These are phyloP conservation scores for Malassezia sp. DNA, from an alignment of 1,284 basidiomycete species.

Conservation along the genomic window DNA sequence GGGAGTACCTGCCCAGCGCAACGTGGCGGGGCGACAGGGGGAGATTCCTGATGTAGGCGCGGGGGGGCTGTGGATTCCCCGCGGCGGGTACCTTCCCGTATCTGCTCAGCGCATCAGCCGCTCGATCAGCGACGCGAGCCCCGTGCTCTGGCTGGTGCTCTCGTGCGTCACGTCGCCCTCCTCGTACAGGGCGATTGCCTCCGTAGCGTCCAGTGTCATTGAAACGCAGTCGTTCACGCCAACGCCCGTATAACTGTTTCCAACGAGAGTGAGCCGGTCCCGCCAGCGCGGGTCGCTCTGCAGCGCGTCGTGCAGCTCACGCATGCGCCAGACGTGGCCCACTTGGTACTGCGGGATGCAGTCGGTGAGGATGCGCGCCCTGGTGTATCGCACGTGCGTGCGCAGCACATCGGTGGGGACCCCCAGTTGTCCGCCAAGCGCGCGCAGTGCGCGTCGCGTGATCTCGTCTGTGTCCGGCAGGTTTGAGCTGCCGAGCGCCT, in stretches of 20 bases:
- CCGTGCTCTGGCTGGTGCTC: background rate
- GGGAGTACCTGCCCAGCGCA: too few relatives aligned
- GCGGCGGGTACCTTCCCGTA: too few relatives aligned
- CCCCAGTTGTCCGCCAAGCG: slow-evolving; percentile 27
- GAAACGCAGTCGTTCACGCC: slow-evolving; percentile 76
- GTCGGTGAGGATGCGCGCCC: slow-evolving; percentile 54
- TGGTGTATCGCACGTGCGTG: slow-evolving; percentile 39
- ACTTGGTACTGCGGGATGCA: slow-evolving; percentile 75
- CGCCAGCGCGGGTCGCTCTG: slow-evolving; percentile 47
- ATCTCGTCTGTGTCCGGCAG: slow-evolving; percentile 47
- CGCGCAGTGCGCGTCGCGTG: slow-evolving; percentile 20
- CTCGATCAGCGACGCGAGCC: background rate
- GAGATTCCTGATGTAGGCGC: too few relatives aligned
- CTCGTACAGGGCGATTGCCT: slow-evolving; percentile 5
- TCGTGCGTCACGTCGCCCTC: background rate
- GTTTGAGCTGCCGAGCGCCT: slow-evolving; percentile 51
- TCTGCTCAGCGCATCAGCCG: too few relatives aligned
- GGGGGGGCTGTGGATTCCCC: too few relatives aligned
- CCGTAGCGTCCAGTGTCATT: slow-evolving; percentile 10
- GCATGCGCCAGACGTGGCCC: slow-evolving; percentile 63
- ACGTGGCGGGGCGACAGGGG: too few relatives aligned
- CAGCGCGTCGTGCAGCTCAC: slow-evolving; percentile 54
- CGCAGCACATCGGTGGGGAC: slow-evolving; percentile 18
- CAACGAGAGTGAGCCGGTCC: slow-evolving; percentile 61
- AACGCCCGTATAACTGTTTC: slow-evolving; percentile 76